A percentile compares a stretch with the other conserved stretches of the same genome.
Conservation (phyloP, 1,284 basidiomycete species). For the Puccinia hordei region DNA sequence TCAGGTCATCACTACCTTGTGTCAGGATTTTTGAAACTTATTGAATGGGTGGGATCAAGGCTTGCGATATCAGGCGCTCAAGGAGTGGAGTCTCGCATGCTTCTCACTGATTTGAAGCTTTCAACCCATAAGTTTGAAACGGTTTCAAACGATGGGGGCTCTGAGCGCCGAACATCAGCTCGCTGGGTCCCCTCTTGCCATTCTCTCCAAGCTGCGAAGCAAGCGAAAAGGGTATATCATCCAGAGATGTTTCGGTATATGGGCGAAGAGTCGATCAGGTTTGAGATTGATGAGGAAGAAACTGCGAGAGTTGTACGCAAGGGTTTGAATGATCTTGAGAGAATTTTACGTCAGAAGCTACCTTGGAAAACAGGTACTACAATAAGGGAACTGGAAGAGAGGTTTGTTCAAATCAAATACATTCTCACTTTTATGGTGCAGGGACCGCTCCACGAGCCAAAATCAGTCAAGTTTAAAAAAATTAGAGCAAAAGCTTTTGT, state of each 20-base stretch:
- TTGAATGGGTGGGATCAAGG: not conserved
- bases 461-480: not conserved
- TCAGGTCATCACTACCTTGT: not conserved
- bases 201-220: not conserved
- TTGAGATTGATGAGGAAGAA: not conserved
- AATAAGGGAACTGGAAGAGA: not conserved
- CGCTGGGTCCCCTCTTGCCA: not conserved
- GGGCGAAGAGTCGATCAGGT: not conserved
- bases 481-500: not conserved
- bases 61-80: not conserved
- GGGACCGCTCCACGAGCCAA: not conserved
- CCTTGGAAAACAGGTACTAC: not conserved
- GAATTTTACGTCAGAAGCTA: not conserved
- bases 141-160: not conserved
- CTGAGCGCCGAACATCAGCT: not conserved
- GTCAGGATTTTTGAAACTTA: not conserved
- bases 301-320: not conserved
- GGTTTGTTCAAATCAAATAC: not conserved
- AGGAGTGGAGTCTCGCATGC: not conserved
- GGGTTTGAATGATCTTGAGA: not conserved
- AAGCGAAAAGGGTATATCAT: not conserved
- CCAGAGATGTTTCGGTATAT: not conserved
- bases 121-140: not conserved
- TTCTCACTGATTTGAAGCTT: not conserved
- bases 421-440: not conserved